phyloP scores from a whole-genome alignment of 148 eudicot genomes.

The Fagopyrum esculentum region DNA sequence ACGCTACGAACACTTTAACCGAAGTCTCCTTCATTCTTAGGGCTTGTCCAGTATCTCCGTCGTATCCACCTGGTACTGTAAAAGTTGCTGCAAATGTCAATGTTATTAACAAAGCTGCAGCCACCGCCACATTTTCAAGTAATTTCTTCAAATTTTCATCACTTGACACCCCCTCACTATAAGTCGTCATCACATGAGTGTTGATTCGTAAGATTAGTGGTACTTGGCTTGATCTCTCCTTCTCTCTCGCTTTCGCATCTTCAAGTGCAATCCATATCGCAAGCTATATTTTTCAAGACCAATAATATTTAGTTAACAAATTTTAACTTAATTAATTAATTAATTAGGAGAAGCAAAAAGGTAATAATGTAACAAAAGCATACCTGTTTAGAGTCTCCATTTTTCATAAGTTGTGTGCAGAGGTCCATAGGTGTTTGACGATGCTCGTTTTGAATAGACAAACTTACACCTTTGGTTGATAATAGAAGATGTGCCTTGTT shows the following conservation, averaged over 20 bases:
- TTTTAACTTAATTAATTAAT: too few relatives aligned
- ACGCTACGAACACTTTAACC: neutral
- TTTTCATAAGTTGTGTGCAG: neutral
- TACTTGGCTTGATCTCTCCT: too few relatives aligned
- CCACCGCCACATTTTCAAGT: constrained; percentile 16
- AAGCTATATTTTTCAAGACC: too few relatives aligned
- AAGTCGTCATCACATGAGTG: too few relatives aligned
- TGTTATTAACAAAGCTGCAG: constrained; percentile 21
- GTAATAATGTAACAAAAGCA: too few relatives aligned
- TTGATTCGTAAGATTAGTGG: too few relatives aligned
- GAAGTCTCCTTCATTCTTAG: neutral
- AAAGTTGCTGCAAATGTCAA: constrained; percentile 20
- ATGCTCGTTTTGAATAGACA: neutral
- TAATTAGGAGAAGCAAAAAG: too few relatives aligned
- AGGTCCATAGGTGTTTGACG: neutral
- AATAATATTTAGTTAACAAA: too few relatives aligned
- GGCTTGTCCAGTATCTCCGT: neutral
- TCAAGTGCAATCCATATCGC: neutral
- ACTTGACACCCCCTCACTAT: too few relatives aligned
- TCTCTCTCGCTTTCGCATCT: too few relatives aligned
- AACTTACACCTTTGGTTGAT: neutral
- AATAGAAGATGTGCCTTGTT: neutral
- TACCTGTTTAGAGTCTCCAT: neutral
- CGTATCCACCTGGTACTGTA: constrained; percentile 19
- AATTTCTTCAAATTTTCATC: constrained; percentile 12